Conservation (phyloP, 169 alveolate species). For the Neospora caninum region DNA sequence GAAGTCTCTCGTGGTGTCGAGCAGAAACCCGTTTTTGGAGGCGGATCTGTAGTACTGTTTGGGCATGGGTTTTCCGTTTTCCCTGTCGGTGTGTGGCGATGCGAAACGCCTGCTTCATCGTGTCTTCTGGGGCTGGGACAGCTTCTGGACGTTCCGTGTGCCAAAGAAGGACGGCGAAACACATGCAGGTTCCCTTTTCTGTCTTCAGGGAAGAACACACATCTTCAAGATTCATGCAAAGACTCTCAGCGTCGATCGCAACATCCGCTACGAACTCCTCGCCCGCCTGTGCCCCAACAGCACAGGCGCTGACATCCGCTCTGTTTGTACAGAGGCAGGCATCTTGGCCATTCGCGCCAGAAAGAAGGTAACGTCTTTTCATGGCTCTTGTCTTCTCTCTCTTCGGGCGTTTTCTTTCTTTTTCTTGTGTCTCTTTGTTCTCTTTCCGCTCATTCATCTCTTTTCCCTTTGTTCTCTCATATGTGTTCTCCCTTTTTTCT, state of each 20-base stretch:
- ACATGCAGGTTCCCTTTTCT: neutral
- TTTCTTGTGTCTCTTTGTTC: neutral
- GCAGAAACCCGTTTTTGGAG: too few species aligned
- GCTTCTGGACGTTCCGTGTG: too few species aligned
- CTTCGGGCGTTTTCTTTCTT: neutral
- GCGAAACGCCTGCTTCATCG: too few species aligned
- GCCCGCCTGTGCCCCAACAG: slow-evolving; percentile 98
- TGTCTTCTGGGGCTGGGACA: too few species aligned
- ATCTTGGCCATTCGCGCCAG: slow-evolving; percentile 99
- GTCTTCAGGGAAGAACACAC: slow-evolving; percentile 90
- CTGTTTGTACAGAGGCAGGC: slow-evolving; percentile 99
- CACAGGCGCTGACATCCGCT: slow-evolving; percentile 98
- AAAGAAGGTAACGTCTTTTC: slow-evolving; percentile 87
- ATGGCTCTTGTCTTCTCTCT: neutral
- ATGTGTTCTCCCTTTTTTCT: too few species aligned
- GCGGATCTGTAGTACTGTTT: too few species aligned
- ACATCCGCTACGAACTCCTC: slow-evolving; percentile 96
- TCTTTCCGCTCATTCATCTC: too few species aligned
- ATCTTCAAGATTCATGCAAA: slow-evolving; percentile 98
- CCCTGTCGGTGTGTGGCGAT: too few species aligned
- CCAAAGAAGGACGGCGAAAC: too few species aligned
- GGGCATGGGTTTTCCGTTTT: too few species aligned
- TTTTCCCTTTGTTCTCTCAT: too few species aligned
- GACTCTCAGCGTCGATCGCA: slow-evolving; percentile 95
- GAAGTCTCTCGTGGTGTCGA: too few species aligned